Evolutionary conservation across 2,329 filamentous ascomycete genomes (phyloP).

Genomic region (Neopestalotiopsis rosae): DNA sequence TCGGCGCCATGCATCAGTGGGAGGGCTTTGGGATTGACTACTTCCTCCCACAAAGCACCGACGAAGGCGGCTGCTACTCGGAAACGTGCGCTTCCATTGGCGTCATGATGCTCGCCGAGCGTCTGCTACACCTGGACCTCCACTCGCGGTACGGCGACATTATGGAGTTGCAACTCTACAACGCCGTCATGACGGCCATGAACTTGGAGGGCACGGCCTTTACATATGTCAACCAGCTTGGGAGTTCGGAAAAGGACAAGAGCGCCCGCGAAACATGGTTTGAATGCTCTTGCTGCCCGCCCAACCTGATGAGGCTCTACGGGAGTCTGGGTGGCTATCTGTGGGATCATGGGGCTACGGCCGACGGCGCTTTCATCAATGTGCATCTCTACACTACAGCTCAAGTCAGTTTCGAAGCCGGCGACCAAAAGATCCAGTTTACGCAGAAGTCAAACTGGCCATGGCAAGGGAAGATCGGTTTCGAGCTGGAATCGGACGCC

Average conservation of each 20-base stretch:
- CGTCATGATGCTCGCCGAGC: conserved; percentile 64
- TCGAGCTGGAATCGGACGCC: conserved; percentile 43
- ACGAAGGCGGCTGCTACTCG: conserved; percentile 67
- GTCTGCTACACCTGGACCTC: conserved; percentile 58
- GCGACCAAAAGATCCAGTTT: conserved; percentile 42
- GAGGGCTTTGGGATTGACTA: conserved; percentile 66
- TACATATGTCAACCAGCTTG: conserved; percentile 67
- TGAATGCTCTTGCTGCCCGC: conserved; percentile 64
- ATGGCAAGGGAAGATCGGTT: conserved; percentile 57
- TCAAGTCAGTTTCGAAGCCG: conserved; percentile 44
- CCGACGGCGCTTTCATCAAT: conserved; percentile 45
- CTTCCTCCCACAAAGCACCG: conserved; percentile 62
- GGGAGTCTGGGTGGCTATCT: conserved; percentile 62
- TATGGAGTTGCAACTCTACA: conserved; percentile 67
- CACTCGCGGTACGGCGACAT: conserved; percentile 60
- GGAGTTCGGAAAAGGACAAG: conserved; percentile 54
- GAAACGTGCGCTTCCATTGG: conserved; percentile 67
- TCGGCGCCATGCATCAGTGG: conserved; percentile 63
- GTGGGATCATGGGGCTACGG: conserved; percentile 47
- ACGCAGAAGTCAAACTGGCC: conserved; percentile 62
- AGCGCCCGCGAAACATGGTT: conserved; percentile 63
- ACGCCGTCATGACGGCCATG: conserved; percentile 63
- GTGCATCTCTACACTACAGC: conserved; percentile 63
- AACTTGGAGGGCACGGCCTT: conserved; percentile 60
- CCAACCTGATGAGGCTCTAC: conserved; percentile 61